Conservation (phyloP, 495 filamentous ascomycete species). For the Glonium stellatum region DNA sequence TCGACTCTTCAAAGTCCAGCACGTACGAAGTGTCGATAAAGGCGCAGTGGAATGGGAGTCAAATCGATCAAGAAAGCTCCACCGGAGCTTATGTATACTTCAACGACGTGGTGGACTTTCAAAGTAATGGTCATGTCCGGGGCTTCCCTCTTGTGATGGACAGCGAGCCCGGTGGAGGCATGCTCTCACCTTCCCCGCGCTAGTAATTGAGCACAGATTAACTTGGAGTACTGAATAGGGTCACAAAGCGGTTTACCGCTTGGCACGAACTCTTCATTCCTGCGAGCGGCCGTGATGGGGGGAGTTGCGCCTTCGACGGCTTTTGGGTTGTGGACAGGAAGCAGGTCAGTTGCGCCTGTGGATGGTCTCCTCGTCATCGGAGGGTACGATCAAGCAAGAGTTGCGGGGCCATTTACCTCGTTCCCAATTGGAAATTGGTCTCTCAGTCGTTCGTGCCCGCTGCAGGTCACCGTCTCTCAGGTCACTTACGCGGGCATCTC, state of each 20-base stretch:
- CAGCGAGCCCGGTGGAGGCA: too few relatives aligned
- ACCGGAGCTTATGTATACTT: slow-evolving; percentile 1
- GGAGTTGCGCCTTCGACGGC: not conserved
- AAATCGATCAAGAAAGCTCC: not conserved
- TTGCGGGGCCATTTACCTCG: not conserved
- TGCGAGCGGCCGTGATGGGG: not conserved
- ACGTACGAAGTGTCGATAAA: not conserved
- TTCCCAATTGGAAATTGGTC: not conserved
- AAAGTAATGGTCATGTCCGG: not conserved
- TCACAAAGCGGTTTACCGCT: slow-evolving; percentile 3
- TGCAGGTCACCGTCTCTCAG: slow-evolving; percentile 1
- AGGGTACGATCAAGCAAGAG: not conserved
- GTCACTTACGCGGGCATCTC: not conserved
- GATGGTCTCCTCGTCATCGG: not conserved
- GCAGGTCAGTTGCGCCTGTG: not conserved
- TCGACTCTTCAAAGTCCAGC: not conserved
- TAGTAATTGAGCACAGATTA: too few relatives aligned
- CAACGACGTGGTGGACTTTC: slow-evolving; percentile 2
- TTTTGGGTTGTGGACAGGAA: slow-evolving; percentile 1
- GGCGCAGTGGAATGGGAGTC: slow-evolving; percentile 2
- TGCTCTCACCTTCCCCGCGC: too few relatives aligned
- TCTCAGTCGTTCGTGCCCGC: not conserved
- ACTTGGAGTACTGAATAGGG: not conserved
- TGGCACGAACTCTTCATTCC: slow-evolving; percentile 2
- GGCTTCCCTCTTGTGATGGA: not conserved